Evolutionary conservation across 257 asterid species (phyloP).

Genomic region (Mentha longifolia): DNA sequence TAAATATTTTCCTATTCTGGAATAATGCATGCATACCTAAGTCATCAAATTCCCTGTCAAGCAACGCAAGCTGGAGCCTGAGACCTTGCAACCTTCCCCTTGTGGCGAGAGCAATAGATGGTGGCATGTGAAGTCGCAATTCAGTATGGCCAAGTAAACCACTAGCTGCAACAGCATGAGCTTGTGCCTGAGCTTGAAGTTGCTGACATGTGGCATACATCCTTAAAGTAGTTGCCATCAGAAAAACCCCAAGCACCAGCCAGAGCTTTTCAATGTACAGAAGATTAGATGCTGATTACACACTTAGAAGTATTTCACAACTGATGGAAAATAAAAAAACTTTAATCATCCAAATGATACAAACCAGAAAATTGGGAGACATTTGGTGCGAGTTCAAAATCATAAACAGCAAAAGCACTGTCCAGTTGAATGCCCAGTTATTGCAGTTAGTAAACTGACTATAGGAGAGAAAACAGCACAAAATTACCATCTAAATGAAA

Average conservation of each 20-base stretch:
- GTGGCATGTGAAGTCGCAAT: conserved; percentile 97
- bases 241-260: conserved; percentile 96
- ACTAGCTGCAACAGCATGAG: conserved; percentile 95
- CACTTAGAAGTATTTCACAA: conserved; percentile 19
- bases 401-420: conserved; percentile 98
- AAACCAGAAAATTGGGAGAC: conserved; percentile 96
- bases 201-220: conserved; percentile 99
- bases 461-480: conserved; percentile 14
- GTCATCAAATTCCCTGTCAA: conserved; percentile 96
- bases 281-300: conserved; percentile 19
- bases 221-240: conserved; percentile 90
- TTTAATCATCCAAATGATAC: conserved; percentile 41
- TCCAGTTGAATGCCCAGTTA: conserved; percentile 39
- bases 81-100: conserved; percentile 97
- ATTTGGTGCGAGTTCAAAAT: conserved; percentile 96
- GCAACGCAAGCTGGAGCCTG: conserved; percentile 99
- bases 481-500: conserved; percentile 24
- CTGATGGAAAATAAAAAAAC: conserved; percentile 11
- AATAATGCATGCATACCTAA: conserved; percentile 54
- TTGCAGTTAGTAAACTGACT: conserved; percentile 29
- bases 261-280: conserved; percentile 63
- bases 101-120: conserved; percentile 93
- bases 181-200: conserved; percentile 99
- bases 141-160: conserved; percentile 97
- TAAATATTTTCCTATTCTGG: background rate